These are phyloP conservation scores for Microdochium trichocladiopsis DNA, from an alignment of 2,329 filamentous ascomycete species.

Conservation along the genomic window DNA sequence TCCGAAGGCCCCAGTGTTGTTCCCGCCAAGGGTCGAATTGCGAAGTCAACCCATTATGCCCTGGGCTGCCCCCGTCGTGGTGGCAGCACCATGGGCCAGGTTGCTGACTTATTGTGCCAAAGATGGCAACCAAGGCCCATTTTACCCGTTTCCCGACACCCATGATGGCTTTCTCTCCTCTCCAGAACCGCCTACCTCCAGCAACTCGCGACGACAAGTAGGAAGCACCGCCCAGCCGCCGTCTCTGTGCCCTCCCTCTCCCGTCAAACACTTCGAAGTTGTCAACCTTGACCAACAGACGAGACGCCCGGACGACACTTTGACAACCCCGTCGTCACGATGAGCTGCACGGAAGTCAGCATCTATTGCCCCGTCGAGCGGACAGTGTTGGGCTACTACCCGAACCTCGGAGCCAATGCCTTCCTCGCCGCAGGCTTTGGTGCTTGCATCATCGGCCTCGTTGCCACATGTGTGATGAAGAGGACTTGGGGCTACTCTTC, in stretches of 20 bases:
- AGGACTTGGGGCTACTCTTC: conserved; percentile 48
- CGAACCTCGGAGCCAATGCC: conserved; percentile 47
- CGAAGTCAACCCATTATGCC: no score
- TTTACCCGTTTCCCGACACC: background rate
- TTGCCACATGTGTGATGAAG: conserved; percentile 37
- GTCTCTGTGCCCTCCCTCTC: background rate
- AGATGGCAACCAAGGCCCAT: background rate
- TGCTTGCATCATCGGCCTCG: conserved; percentile 30
- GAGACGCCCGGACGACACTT: background rate
- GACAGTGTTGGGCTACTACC: conserved; percentile 49
- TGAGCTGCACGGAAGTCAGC: conserved; percentile 29
- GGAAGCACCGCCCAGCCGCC: background rate
- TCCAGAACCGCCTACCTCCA: background rate
- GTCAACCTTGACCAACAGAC: background rate
- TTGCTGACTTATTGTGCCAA: background rate
- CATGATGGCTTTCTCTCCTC: background rate
- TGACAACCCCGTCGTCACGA: background rate
- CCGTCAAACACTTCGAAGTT: no score
- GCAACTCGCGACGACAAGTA: background rate
- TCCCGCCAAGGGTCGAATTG: no score
- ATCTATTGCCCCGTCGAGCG: conserved; percentile 39
- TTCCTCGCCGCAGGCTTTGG: conserved; percentile 46
- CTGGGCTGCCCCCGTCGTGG: no score
- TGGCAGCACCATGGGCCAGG: no score
- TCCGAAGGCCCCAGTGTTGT: no score